These are phyloP conservation scores for Medakamo hakoo DNA, from an alignment of 139 green algal genomes.

Conservation along the genomic window DNA sequence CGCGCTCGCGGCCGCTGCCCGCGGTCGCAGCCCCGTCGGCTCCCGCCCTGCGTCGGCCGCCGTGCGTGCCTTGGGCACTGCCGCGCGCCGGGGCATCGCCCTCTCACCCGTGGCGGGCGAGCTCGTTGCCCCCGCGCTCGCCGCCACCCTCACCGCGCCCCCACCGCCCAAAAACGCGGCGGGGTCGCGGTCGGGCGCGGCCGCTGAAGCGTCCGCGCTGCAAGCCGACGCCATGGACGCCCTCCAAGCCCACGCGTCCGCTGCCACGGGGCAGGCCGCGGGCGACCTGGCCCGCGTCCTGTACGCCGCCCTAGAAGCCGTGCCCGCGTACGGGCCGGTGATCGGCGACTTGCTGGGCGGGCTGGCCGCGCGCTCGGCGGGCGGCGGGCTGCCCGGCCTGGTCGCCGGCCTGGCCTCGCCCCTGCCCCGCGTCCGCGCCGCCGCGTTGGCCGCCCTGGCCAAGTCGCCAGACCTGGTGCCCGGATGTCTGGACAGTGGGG, in stretches of 20 bases:
- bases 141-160: background rate
- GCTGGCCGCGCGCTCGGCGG: slow-evolving; percentile 37
- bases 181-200: background rate
- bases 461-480: slow-evolving; percentile 23
- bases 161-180: no score
- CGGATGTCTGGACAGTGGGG: background rate
- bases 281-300: slow-evolving; percentile 24
- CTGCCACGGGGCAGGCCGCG: slow-evolving; percentile 34
- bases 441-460: slow-evolving; percentile 41
- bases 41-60: slow-evolving; percentile 21
- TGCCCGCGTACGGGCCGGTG: slow-evolving; percentile 46
- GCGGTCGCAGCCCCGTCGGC: slow-evolving; percentile 21
- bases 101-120: background rate
- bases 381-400: slow-evolving; percentile 11
- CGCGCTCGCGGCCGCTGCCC: slow-evolving; percentile 17
- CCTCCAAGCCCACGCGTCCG: background rate
- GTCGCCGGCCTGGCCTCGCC: slow-evolving; percentile 5
- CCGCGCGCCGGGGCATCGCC: background rate
- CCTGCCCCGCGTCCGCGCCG: slow-evolving; percentile 29
- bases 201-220: no score
- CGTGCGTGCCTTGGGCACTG: background rate
- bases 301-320: slow-evolving; percentile 50
- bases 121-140: background rate
- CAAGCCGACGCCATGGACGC: background rate
- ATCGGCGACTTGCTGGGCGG: slow-evolving; percentile 45